Evolutionary conservation across 1,139 yeast genomes (phyloP), one percentile per base, ranked within the genome.

Genomic region (Diutina neorugosa): DNA sequence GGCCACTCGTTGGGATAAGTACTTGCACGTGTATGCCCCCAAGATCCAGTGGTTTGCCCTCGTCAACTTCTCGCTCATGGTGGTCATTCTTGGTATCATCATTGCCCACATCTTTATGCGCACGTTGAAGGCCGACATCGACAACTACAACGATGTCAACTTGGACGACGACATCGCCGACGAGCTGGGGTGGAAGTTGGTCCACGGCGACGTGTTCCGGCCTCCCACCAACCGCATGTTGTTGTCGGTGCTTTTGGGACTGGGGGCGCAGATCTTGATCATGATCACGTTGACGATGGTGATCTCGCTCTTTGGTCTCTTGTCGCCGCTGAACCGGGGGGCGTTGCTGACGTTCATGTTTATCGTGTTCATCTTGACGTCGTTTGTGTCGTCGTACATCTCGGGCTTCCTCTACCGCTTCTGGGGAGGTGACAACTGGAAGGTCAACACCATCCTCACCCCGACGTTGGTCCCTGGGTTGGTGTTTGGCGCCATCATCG

Each of bases 1-100:
- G 98, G 98, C 98, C 37, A 93, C 98, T 1, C 83, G 99, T 71
- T 93, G 99, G 99, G 98, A 93, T 67, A 88, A 89, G 67, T 93
- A 93, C 66, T 77, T 93, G 63, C 96, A 89, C 63, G 94, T 86
- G 42, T 86, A 84, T 65, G 96, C 89, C 65, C 95, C 97, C 54
- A 85, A 86, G 66, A 86, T 93, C 61, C 98, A 93, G 70, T 91
- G 98, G 98, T 86, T 89, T 64, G 88, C 96, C 2, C 78, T 93
- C 60, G 71, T 89, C 61, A 89, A 90, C 69, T 89, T 94, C 59
- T 82, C 96, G 11, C 69, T 88, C 56, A 80, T 91, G 62, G 96
- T 91, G 19, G 59, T 88, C 25, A 80, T 87, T 60, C 76, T 91
- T 59, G 86, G 94, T 5, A 74, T 84, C 47, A 82, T 90, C 58